Base-by-base conservation (phyloP, 305 asterid species). In the Lippia alba region DNA sequence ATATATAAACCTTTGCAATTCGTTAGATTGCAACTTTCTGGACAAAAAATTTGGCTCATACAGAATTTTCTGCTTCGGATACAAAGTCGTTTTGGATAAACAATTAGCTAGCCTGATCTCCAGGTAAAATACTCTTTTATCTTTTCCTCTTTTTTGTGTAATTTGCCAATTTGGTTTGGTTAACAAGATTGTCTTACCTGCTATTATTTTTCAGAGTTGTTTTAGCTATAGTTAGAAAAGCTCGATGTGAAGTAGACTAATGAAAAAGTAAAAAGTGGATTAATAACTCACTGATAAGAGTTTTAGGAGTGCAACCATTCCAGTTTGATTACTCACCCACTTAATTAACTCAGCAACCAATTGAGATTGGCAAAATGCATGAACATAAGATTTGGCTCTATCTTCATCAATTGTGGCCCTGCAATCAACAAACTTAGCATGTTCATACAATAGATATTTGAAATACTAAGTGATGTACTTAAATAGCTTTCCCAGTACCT, bases 271-370 rank as follows among this genome's bases (percentile, higher is more conserved):
- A 2, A 59, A 61, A n/a, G 67, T 4, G 18, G 63, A 69, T 36
- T 61, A 76, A 49, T 51, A 53, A 82, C 97, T 81, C 84, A 92
- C 97, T 59, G 59, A 86, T 86, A 15, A 92, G 85, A 79, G 81
- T 86, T 72, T 56, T 61, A 3, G 97, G 94, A 71, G 81, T 79
- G 56, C 75, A 73, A 39, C 54, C 5, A 51, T 18, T 16, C 79
- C 80, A 69, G 88, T 83, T 78, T 75, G 83, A 72, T 30, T 48
- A 40, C 71, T 45, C 41, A 83, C 83, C 94, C 94, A 86, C 45
- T 82, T 75, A 71, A 76, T 80, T 73, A 91, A 83, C 77, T 81
- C 87, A 46, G 79, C 65, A 49, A 85, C 82, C 64, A 88, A 77
- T 34, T 71, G 81, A 69, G 96, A 90, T 62, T 80, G 69, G 30